These are phyloP conservation scores for Mycena galopus DNA, from an alignment of 768 basidiomycete species.

Conservation along the genomic window DNA sequence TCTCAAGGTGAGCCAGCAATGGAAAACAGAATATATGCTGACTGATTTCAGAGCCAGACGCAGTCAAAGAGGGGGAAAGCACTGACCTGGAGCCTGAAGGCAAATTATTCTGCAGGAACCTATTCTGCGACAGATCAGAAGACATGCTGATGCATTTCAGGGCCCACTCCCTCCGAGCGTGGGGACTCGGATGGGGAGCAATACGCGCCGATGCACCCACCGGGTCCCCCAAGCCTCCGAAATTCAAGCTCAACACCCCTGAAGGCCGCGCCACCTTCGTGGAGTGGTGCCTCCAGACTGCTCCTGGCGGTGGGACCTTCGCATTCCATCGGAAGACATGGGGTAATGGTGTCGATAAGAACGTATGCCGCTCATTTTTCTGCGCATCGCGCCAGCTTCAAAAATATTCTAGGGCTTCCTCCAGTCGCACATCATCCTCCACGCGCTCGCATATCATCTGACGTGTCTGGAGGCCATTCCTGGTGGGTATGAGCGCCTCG, in stretches of 20 bases:
- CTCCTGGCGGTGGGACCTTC: background rate
- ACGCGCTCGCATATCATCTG: background rate
- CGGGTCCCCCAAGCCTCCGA: background rate
- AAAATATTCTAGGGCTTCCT: background rate
- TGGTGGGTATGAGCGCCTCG: background rate
- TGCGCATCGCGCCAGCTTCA: background rate
- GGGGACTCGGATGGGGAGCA: background rate
- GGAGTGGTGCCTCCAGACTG: background rate
- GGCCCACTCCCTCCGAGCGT: background rate
- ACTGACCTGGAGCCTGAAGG: too few relatives aligned
- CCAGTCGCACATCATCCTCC: background rate
- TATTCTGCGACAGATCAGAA: too few relatives aligned
- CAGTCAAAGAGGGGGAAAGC: too few relatives aligned
- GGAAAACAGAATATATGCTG: too few relatives aligned
- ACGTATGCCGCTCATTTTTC: background rate
- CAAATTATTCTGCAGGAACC: too few relatives aligned
- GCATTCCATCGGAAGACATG: constrained; percentile 9
- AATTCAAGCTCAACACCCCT: background rate
- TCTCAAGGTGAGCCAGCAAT: too few relatives aligned
- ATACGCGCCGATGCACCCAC: background rate
- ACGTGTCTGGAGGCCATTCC: background rate
- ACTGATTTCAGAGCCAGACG: too few relatives aligned
- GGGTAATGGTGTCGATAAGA: constrained; percentile 10
- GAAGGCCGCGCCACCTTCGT: background rate
- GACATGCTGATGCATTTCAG: too few relatives aligned